A percentile compares a stretch with the other conserved stretches of the same genome.
Conservation (phyloP, 768 basidiomycete genomes). For the Termitomyces sp. region DNA sequence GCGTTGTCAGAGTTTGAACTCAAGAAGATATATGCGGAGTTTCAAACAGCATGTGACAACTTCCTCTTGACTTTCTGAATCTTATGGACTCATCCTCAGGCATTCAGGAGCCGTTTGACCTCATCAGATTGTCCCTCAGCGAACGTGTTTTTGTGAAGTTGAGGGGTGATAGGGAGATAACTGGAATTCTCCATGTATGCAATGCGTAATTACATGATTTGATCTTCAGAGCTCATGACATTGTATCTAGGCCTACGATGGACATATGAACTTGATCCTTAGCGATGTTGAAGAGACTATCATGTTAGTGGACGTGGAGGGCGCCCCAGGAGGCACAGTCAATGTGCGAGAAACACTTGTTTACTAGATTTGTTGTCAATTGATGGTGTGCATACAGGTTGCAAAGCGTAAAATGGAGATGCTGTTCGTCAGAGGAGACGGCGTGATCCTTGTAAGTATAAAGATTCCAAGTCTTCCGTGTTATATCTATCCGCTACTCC, state of each 20-base stretch:
- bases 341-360: constrained; percentile 41
- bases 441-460: constrained; percentile 84
- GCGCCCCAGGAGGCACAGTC: constrained; percentile 56
- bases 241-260: constrained; percentile 85
- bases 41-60: constrained; percentile 25
- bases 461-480: not conserved
- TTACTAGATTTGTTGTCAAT: not conserved
- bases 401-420: constrained; percentile 95
- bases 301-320: constrained; percentile 91
- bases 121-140: constrained; percentile 92
- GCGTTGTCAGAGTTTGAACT: constrained; percentile 14
- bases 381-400: constrained; percentile 43
- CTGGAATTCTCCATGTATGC: constrained; percentile 88
- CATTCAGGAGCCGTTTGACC: constrained; percentile 96
- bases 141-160: constrained; percentile 99
- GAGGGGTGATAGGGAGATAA: constrained; percentile 88
- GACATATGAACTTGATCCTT: constrained; percentile 99
- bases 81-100: constrained; percentile 72
- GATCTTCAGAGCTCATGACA: constrained; percentile 9
- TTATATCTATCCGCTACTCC: constrained; percentile 10
- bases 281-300: constrained; percentile 98
- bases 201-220: constrained; percentile 8
- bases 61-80: constrained; percentile 16
- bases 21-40: constrained; percentile 21
- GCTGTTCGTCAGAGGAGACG: constrained; percentile 97